Conservation (phyloP, 208 protist species). For the Wallacemonas sp. region DNA sequence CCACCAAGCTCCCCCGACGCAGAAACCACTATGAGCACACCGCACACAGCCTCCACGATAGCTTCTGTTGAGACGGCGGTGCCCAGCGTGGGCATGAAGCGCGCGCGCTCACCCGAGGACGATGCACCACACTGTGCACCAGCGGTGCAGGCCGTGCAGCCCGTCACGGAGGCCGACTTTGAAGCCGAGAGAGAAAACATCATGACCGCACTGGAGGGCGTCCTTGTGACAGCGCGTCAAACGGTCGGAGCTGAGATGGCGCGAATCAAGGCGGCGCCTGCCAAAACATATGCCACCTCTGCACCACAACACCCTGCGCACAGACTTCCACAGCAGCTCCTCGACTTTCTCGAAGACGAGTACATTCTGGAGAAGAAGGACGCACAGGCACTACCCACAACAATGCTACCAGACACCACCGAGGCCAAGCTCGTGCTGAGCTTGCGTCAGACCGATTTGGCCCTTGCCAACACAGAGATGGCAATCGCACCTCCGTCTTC, state of each 20-base stretch:
- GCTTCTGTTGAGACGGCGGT: background rate
- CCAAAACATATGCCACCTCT: background rate
- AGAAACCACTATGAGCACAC: too few relatives aligned
- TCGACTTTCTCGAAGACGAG: conserved; percentile 3
- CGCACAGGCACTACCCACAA: background rate
- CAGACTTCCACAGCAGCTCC: background rate
- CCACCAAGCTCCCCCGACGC: too few relatives aligned
- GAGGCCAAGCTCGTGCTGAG: background rate
- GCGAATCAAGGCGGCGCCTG: background rate
- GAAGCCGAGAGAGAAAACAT: background rate
- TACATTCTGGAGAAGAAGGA: conserved; percentile 2
- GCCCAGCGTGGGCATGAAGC: conserved; percentile 4
- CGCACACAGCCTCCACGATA: background rate
- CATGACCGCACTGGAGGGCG: background rate
- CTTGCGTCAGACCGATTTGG: background rate
- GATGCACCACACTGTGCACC: conserved; percentile 12
- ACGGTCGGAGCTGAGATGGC: background rate
- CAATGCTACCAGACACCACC: background rate
- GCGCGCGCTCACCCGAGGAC: conserved; percentile 15
- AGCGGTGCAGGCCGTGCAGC: background rate
- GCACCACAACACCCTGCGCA: too few relatives aligned
- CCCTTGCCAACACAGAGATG: too few relatives aligned
- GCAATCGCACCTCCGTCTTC: background rate
- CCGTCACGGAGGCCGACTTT: background rate
- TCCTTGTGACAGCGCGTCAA: background rate